Percentiles rank a stretch among this genome's conserved stretches.
These are phyloP conservation scores for Cordyceps javanica DNA, from an alignment of 2,329 filamentous ascomycete genomes.

Conservation along the genomic window DNA sequence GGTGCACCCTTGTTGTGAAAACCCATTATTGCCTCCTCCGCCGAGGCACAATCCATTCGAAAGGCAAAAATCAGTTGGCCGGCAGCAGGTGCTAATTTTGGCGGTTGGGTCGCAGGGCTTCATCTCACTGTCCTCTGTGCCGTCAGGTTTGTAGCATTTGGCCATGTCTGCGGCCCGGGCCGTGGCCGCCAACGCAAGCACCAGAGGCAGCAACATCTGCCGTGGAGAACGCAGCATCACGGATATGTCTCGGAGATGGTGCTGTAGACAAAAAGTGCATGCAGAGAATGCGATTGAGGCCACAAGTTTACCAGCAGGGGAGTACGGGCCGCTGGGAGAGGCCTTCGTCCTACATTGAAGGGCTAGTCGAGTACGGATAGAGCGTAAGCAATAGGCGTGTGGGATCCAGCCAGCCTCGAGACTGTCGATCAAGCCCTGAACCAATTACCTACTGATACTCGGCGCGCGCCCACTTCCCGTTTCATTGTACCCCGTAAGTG, in stretches of 20 bases:
- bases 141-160: background rate
- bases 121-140: background rate
- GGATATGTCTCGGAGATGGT: background rate
- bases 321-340: background rate
- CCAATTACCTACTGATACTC: background rate
- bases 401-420: background rate
- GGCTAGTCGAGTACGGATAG: background rate
- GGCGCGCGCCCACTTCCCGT: background rate
- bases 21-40: conserved; percentile 3
- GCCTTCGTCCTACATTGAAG: background rate
- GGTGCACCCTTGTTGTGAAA: conserved; percentile 1
- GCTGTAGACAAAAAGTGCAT: background rate
- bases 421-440: background rate
- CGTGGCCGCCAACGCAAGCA: background rate
- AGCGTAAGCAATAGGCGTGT: background rate
- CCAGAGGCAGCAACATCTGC: background rate
- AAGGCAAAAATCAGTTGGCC: background rate
- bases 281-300: background rate
- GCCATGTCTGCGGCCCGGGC: conserved; percentile 2
- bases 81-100: conserved; percentile 5
- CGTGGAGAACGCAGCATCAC: background rate
- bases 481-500: background rate
- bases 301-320: background rate
- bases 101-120: conserved; percentile 8
- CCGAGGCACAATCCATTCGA: conserved; percentile 8